Conservation (phyloP, 192 early-diverging fungal species). For the Coemansia sp. region DNA sequence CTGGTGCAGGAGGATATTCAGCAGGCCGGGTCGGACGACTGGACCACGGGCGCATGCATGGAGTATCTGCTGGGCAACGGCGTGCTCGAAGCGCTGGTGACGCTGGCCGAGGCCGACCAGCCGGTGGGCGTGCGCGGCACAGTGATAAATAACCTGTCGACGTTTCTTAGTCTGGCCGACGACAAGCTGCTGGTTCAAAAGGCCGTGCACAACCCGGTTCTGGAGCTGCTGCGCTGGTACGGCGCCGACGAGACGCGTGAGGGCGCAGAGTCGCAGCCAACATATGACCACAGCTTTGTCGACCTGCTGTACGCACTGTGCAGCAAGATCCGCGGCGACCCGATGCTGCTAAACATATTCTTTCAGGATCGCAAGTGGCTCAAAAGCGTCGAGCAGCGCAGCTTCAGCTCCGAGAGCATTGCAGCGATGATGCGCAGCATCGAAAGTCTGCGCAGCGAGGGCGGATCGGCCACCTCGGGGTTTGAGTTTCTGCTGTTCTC, state of each 20-base stretch:
- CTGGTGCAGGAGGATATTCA: constrained; percentile 79
- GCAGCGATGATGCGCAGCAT: constrained; percentile 51
- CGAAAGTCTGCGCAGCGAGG: constrained; percentile 33
- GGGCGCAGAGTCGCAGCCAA: constrained; percentile 5
- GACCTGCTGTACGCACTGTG: constrained; percentile 46
- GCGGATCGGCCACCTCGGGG: constrained; percentile 9
- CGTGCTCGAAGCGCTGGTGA: constrained; percentile 75
- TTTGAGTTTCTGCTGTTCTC: constrained; percentile 87
- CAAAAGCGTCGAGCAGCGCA: constrained; percentile 42
- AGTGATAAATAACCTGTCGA: constrained; percentile 71
- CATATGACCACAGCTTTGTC: constrained; percentile 39
- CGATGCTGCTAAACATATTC: constrained; percentile 49
- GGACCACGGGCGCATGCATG: constrained; percentile 78
- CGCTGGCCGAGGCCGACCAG: constrained; percentile 69
- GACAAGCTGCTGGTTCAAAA: constrained; percentile 87
- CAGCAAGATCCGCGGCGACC: constrained; percentile 51
- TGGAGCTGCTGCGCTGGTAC: constrained; percentile 68
- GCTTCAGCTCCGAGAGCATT: constrained; percentile 26
- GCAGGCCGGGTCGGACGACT: constrained; percentile 64
- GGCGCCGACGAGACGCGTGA: constrained; percentile 7
- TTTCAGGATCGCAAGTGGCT: constrained; percentile 48
- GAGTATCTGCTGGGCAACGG: constrained; percentile 83
- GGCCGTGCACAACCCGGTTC: constrained; percentile 80
- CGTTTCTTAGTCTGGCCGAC: constrained; percentile 80
- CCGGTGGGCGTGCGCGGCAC: constrained; percentile 77